Conservation (phyloP, 2,329 filamentous ascomycete genomes). For the Bipolaris oryzae region DNA sequence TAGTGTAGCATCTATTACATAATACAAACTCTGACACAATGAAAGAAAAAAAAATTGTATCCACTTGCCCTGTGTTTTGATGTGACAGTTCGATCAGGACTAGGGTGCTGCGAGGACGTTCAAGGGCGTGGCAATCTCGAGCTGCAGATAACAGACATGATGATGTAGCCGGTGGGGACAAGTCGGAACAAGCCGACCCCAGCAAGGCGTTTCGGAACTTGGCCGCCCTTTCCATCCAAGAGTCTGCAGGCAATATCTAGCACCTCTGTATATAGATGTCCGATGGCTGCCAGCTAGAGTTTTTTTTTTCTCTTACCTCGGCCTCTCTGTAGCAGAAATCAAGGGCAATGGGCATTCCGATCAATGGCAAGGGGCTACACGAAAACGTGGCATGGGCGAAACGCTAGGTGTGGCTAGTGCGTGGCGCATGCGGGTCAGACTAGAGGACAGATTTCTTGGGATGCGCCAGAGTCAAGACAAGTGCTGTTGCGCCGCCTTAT, state of each 20-base stretch:
- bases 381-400: slow-evolving; percentile 12
- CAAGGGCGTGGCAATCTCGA: slow-evolving; percentile 5
- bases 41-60: neutral
- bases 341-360: neutral
- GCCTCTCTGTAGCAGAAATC: neutral
- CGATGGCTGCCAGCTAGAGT: neutral
- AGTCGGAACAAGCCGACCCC: neutral
- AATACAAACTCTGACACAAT: slow-evolving; percentile 4
- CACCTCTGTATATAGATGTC: neutral
- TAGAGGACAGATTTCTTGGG: slow-evolving; percentile 22
- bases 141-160: neutral
- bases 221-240: slow-evolving; percentile 2
- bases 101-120: neutral
- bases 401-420: slow-evolving; percentile 14
- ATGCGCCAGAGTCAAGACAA: slow-evolving; percentile 13
- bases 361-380: neutral
- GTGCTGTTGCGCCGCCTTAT: slow-evolving; percentile 15
- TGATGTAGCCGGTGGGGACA: slow-evolving; percentile 17
- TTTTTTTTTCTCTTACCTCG: too few species aligned
- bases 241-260: neutral
- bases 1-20: slow-evolving; percentile 13
- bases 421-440: slow-evolving; percentile 17
- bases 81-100: neutral
- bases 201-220: slow-evolving; percentile 2
- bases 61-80: neutral